Conservation (phyloP, 225 moss, liverwort and hornwort genomes). For the Marchantia polymorpha region DNA sequence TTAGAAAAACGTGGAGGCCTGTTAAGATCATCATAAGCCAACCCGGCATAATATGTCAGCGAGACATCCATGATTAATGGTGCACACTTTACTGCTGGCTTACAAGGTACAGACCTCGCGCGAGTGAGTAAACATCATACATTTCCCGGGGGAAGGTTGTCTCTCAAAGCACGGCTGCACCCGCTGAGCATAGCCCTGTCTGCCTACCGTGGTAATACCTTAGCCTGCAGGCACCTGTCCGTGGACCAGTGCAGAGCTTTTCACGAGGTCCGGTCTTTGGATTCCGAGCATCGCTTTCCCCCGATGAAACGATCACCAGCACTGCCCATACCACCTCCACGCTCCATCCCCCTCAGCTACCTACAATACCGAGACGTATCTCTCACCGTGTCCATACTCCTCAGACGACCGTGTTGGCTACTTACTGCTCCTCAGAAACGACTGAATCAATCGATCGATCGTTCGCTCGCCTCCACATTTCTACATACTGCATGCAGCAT, state of each 20-base stretch:
- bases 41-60: not conserved
- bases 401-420: not conserved
- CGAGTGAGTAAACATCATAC: not conserved
- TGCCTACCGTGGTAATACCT: not conserved
- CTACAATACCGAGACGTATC: conserved; percentile 1
- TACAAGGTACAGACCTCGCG: not conserved
- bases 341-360: not conserved
- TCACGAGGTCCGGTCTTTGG: not conserved
- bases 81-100: not conserved
- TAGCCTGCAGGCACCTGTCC: not conserved
- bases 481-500: too few species aligned
- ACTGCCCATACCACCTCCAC: not conserved
- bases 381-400: not conserved
- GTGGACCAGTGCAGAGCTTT: not conserved
- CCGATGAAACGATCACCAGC: not conserved
- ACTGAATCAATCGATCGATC: too few species aligned
- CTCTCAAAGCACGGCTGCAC: not conserved
- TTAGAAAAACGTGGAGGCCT: not conserved
- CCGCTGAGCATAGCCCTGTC: not conserved
- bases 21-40: not conserved
- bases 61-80: not conserved
- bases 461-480: not conserved
- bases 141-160: not conserved
- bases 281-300: not conserved
- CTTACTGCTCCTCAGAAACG: not conserved